These are phyloP conservation scores for Gossypium raimondii DNA, from an alignment of 345 rosid genomes.

Conservation along the genomic window DNA sequence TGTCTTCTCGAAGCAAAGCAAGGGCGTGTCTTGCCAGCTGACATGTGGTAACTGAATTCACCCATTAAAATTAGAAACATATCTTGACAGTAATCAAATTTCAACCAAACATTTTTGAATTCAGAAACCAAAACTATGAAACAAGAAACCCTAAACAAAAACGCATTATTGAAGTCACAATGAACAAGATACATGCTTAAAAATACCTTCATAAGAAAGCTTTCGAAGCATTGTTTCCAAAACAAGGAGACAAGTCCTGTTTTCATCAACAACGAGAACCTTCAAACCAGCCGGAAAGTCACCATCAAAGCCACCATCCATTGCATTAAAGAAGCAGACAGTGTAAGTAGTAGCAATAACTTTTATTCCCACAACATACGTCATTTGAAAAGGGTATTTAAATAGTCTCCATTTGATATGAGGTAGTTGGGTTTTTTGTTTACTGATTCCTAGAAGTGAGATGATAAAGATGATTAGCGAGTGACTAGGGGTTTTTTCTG, in stretches of 20 bases:
- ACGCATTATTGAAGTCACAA: too few species aligned
- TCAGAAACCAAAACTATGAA: too few species aligned
- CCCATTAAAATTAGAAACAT: neutral
- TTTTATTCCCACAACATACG: too few species aligned
- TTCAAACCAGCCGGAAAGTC: neutral
- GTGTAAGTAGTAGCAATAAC: too few species aligned
- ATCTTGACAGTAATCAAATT: neutral
- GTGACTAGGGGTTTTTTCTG: too few species aligned
- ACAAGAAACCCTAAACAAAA: too few species aligned
- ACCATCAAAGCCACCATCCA: neutral
- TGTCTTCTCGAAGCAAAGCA: constrained; percentile 25
- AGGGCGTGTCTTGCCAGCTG: constrained; percentile 23
- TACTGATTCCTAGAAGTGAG: too few species aligned
- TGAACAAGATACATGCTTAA: neutral
- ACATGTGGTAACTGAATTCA: constrained; percentile 26
- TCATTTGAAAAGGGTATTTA: too few species aligned
- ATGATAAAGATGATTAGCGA: too few species aligned
- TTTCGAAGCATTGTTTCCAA: constrained; percentile 9
- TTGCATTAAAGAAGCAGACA: neutral
- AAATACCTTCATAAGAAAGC: neutral
- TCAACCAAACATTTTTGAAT: too few species aligned
- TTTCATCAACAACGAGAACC: constrained; percentile 6
- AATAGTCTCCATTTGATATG: too few species aligned
- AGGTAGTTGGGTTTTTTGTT: too few species aligned
- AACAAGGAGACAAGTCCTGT: neutral